phyloP scores from a whole-genome alignment of 805 yeast genomes.

The Saturnispora kantuleensis region DNA sequence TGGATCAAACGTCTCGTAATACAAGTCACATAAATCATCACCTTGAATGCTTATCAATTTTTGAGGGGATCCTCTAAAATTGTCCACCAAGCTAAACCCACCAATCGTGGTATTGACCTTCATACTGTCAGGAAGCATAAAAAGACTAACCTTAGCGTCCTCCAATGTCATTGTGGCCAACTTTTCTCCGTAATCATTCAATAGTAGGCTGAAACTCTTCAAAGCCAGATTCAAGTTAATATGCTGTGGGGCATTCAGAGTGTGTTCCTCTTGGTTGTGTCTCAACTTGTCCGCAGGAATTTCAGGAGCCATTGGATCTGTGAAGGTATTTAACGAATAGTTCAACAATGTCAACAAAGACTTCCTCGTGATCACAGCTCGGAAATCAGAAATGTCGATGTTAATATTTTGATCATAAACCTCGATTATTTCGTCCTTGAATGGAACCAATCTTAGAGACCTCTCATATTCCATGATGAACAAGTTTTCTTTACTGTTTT shows the following conservation, averaged over 20 bases:
- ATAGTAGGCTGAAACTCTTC: conserved; percentile 61
- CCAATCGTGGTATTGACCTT: conserved; percentile 67
- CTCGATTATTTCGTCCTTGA: conserved; percentile 45
- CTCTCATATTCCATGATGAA: conserved; percentile 52
- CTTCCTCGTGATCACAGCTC: conserved; percentile 64
- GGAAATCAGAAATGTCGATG: conserved; percentile 68
- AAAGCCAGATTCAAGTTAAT: conserved; percentile 59
- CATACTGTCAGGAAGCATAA: conserved; percentile 67
- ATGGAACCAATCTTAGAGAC: conserved; percentile 47
- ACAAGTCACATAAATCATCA: conserved; percentile 63
- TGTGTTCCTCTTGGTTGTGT: conserved; percentile 52
- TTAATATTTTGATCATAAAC: conserved; percentile 70
- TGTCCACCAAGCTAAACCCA: conserved; percentile 69
- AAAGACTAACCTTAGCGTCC: conserved; percentile 58
- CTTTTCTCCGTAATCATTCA: conserved; percentile 76
- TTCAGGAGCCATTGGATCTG: conserved; percentile 65
- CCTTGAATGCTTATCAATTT: conserved; percentile 74
- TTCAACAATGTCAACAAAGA: conserved; percentile 71
- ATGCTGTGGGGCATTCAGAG: conserved; percentile 58
- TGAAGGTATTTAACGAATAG: conserved; percentile 76
- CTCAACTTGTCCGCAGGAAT: conserved; percentile 62
- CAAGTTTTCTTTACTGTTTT: conserved; percentile 36
- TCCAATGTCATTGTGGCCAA: conserved; percentile 71
- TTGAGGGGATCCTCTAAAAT: conserved; percentile 47
- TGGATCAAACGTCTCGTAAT: conserved; percentile 72